Evolutionary conservation across 75 land plant species (phyloP), one percentile per base, ranked within the genome.

Genomic region (Pinus tabuliformis): DNA sequence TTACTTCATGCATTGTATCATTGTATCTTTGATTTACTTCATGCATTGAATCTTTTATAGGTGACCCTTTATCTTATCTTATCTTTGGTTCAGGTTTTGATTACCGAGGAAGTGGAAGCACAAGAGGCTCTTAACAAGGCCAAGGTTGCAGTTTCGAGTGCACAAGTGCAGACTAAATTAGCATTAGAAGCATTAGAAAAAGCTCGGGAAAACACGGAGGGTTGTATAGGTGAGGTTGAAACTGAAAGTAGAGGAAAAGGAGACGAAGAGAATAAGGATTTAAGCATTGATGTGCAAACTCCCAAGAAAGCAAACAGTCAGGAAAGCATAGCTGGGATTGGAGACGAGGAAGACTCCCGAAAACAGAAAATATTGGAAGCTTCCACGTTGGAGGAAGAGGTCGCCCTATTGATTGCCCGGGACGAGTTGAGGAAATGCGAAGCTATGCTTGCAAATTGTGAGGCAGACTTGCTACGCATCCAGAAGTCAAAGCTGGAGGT

Each of bases 111-210:
- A 62, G 75, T 22, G 57, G 54, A 49, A 58, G 89, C 91, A 30
- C 83, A 79, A 78, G 93, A 90, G 73, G 89, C 86, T 54, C 79
- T 88, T 57, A 80, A 86, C 66, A 92, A 91, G 71, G 93, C 93
- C 54, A 88, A 88, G 54, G 84, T 83, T 76, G 86, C 85, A 12
- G 81, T 92, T 54, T 90, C 93, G 13, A 79, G 84, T 78, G 95
- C 91, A 37, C 86, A 90, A 62, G 86, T 89, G 12, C 81, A 90
- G 73, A 78, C 89, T 56, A 83, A 86, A 61, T 73, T 91, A 57
- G 86, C 87, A 3, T 12, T 79, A 3, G 90, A 81, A 36, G 83
- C 84, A 3, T 66, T 79, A 56, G 64, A 83, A 36, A 56, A 57
- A 24, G 70, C 65, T 13, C 81, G 62, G 64, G 57, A 52, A 5